Evolutionary conservation across 108 stramenopile genomes (phyloP).

Genomic region (Aurantiochytrium sp.): DNA sequence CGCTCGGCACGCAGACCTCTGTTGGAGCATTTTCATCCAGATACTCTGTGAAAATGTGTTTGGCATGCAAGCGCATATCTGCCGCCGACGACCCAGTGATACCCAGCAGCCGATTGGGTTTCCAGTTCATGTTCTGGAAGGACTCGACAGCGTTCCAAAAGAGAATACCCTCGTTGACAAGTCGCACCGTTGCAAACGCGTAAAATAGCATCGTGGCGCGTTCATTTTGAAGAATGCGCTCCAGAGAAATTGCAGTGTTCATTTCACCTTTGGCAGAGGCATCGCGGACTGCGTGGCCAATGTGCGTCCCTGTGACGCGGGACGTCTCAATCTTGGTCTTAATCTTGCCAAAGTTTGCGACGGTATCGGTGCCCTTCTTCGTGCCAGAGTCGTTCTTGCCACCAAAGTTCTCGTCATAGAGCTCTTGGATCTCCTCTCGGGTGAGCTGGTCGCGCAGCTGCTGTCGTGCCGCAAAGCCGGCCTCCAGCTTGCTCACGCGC

Average conservation of each 20-base stretch:
- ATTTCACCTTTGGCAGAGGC: not conserved
- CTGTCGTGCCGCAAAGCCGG: not conserved
- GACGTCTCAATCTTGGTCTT: not conserved
- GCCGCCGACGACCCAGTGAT: not conserved
- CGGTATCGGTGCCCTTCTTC: not conserved
- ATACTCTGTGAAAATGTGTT: not conserved
- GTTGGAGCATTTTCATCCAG: not conserved
- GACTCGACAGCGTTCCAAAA: not conserved
- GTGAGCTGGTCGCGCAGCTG: not conserved
- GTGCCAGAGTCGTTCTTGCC: too few species aligned
- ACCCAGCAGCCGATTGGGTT: not conserved
- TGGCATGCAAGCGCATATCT: not conserved
- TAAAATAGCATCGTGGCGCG: not conserved
- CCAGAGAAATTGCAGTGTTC: not conserved
- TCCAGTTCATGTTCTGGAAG: not conserved
- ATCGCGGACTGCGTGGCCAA: not conserved
- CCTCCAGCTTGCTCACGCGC: not conserved
- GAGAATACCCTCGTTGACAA: not conserved
- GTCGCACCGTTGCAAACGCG: not conserved
- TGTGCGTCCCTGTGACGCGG: not conserved
- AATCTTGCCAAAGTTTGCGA: not conserved
- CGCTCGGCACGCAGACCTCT: not conserved
- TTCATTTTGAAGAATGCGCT: not conserved
- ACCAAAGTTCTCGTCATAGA: not conserved
- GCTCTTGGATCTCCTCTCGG: not conserved